Conservation (phyloP, 1,139 yeast species). For the Kluyveromyces marxianus region DNA sequence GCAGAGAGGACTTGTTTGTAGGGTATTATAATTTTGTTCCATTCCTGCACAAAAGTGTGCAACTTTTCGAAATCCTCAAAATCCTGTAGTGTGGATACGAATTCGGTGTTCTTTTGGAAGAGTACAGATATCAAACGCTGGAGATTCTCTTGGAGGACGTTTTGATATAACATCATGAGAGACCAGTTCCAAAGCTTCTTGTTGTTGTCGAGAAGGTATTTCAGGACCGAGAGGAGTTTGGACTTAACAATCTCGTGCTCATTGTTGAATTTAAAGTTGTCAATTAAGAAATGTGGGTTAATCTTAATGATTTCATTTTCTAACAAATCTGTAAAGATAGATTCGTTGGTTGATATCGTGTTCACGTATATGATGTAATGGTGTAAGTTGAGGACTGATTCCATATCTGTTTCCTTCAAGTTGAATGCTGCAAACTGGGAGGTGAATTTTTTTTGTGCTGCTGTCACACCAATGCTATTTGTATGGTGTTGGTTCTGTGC, state of each 20-base stretch:
- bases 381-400: slow-evolving; percentile 23
- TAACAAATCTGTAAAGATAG: slow-evolving; percentile 20
- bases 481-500: neutral
- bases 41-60: slow-evolving; percentile 47
- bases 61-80: slow-evolving; percentile 33
- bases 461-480: no score
- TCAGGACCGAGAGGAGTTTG: slow-evolving; percentile 31
- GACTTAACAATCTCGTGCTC: slow-evolving; percentile 40
- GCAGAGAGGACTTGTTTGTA: slow-evolving; percentile 53
- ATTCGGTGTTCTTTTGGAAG: slow-evolving; percentile 18
- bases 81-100: slow-evolving; percentile 27
- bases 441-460: slow-evolving; percentile 2
- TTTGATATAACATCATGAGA: slow-evolving; percentile 24
- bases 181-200: slow-evolving; percentile 26
- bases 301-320: slow-evolving; percentile 25
- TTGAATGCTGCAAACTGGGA: slow-evolving; percentile 6
- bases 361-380: slow-evolving; percentile 28
- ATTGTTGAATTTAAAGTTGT: slow-evolving; percentile 48
- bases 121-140: slow-evolving; percentile 16
- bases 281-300: slow-evolving; percentile 32
- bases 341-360: slow-evolving; percentile 20
- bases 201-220: slow-evolving; percentile 18
- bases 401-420: slow-evolving; percentile 16
- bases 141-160: slow-evolving; percentile 18
- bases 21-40: slow-evolving; percentile 62